Evolutionary conservation across 805 yeast genomes (phyloP).

Genomic region (Zygosaccharomyces gambellarensis): DNA sequence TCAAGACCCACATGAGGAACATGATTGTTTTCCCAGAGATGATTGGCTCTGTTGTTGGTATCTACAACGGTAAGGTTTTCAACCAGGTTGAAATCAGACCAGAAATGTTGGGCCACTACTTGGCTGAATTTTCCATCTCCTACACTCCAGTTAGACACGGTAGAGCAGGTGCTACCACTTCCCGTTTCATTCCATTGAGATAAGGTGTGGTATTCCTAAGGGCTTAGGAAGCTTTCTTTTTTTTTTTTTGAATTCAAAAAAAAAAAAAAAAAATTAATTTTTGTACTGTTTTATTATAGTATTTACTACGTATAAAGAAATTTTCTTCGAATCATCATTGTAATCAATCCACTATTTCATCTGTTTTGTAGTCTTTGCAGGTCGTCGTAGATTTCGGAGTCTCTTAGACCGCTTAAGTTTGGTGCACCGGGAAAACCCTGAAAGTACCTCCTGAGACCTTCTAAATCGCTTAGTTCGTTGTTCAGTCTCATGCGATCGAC

Average conservation of each 20-base stretch:
- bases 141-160: constrained; percentile 99
- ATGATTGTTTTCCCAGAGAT: constrained; percentile 98
- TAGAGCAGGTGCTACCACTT: constrained; percentile 84
- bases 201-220: constrained; percentile 26
- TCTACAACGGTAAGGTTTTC: constrained; percentile 99
- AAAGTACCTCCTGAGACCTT: constrained; percentile 59
- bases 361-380: constrained; percentile 33
- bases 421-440: constrained; percentile 82
- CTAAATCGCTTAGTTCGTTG: constrained; percentile 63
- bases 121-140: constrained; percentile 99
- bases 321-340: neutral
- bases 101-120: constrained; percentile 99
- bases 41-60: constrained; percentile 98
- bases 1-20: constrained; percentile 99
- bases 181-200: constrained; percentile 71
- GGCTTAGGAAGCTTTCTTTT: neutral
- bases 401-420: constrained; percentile 54
- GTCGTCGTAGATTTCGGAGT: constrained; percentile 73
- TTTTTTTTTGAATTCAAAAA: no score
- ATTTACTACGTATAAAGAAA: constrained; percentile 3
- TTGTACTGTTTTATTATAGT: constrained; percentile 4
- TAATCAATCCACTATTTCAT: constrained; percentile 1
- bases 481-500: constrained; percentile 61
- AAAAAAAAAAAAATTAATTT: neutral
- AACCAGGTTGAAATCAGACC: constrained; percentile 98